phyloP scores from a whole-genome alignment of 129 eudicot species.

The Chrysanthemum lavandulifolium region DNA sequence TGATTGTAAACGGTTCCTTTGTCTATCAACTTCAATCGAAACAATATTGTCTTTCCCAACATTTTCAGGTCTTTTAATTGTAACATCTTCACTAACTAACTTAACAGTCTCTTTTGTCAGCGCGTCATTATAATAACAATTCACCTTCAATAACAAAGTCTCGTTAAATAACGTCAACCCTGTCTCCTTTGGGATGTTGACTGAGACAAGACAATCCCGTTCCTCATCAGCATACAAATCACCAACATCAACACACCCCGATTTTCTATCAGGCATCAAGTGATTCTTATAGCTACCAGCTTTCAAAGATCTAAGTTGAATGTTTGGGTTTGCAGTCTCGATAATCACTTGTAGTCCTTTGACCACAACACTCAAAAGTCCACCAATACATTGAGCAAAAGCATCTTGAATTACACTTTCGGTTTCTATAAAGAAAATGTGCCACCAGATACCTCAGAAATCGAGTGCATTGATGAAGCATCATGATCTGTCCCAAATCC shows the following conservation, averaged over 20 bases:
- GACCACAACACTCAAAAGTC: conserved; percentile 80
- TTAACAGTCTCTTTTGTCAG: conserved; percentile 44
- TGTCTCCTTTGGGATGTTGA: conserved; percentile 50
- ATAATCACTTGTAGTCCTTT: conserved; percentile 60
- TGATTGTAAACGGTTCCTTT: conserved; percentile 60
- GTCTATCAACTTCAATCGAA: conserved; percentile 78
- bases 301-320: conserved; percentile 43
- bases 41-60: conserved; percentile 35
- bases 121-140: conserved; percentile 52
- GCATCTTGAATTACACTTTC: conserved; percentile 80
- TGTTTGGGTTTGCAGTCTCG: conserved; percentile 36
- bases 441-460: conserved; percentile 76
- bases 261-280: conserved; percentile 41
- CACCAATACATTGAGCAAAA: conserved; percentile 86
- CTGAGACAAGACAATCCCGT: conserved; percentile 58
- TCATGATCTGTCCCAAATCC: conserved; percentile 79
- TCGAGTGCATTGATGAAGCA: conserved; percentile 67
- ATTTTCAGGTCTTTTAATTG: conserved; percentile 43
- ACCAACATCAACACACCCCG: conserved; percentile 66
- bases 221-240: conserved; percentile 88
- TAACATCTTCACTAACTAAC: conserved; percentile 42
- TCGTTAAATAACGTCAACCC: conserved; percentile 21
- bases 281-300: conserved; percentile 64
- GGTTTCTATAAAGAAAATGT: conserved; percentile 79
- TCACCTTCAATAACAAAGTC: conserved; percentile 55